Percentiles rank a stretch among this genome's conserved stretches.
These are phyloP conservation scores for Phytophthora brassicae DNA, from an alignment of 352 stramenopile genomes.

Conservation along the genomic window DNA sequence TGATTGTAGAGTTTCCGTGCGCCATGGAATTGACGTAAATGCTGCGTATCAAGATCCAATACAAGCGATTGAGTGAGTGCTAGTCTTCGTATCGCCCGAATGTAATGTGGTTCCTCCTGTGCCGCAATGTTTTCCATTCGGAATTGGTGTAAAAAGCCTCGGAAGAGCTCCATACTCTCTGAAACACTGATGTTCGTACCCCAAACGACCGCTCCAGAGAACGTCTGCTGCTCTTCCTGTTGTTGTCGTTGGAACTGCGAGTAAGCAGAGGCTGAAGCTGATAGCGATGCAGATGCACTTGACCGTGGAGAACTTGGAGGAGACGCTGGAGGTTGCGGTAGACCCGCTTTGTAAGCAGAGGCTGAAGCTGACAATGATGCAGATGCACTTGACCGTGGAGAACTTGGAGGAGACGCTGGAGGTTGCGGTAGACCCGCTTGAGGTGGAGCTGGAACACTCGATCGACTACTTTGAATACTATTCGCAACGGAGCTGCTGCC, in stretches of 20 bases:
- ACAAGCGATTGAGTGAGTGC: conserved; percentile 81
- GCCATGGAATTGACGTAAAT: conserved; percentile 81
- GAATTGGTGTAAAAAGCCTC: conserved; percentile 89
- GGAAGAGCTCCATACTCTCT: conserved; percentile 91
- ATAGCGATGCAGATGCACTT: conserved; percentile 45
- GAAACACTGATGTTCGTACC: conserved; percentile 94
- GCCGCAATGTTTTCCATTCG: conserved; percentile 28
- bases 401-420: conserved; percentile 64
- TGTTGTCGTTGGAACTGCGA: conserved; percentile 37
- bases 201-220: conserved; percentile 90
- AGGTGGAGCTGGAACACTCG: conserved; percentile 4
- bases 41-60: conserved; percentile 92
- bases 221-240: conserved; percentile 50
- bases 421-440: conserved; percentile 49
- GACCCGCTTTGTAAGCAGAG: too few relatives aligned
- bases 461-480: conserved; percentile 29
- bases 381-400: conserved; percentile 58
- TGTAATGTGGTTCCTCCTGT: conserved; percentile 70
- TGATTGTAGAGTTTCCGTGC: conserved; percentile 95
- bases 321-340: conserved; percentile 62
- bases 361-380: conserved; percentile 38
- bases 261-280: conserved; percentile 28
- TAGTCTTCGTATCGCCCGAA: conserved; percentile 75
- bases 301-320: conserved; percentile 69
- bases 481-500: conserved; percentile 44